Base-by-base conservation (phyloP, 2,329 filamentous ascomycete species). In the Fusarium miscanthi region DNA sequence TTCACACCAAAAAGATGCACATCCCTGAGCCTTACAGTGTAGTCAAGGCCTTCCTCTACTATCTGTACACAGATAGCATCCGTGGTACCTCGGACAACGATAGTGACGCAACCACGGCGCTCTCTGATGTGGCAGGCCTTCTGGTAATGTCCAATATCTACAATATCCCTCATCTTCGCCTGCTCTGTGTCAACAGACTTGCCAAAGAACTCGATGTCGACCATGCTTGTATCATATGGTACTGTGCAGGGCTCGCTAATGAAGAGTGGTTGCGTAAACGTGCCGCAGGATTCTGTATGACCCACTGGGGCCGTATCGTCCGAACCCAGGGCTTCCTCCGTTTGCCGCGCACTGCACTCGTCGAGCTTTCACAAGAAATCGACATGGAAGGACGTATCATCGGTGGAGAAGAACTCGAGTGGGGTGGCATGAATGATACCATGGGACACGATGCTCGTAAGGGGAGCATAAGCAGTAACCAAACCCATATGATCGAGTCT, bases 81-180 rank as follows among this genome's bases (percentile, higher is more conserved):
- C 86, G 90, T 73, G 83, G 85, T 45, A 81, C 83, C 9, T 80
- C 81, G 4, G 84, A 86, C 31, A 81, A 84, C n/a, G 84, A 85
- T 51, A 85, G 94, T 51, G 90, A 91, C 66, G 93, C 95, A 40
- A 94, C 96, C 83, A 89, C 89, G 1, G 88, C 92, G 53, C 89
- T 98, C 25, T 90, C 91, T 35, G 95, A 98, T 75, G 94, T 98
- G 19, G 95, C 96, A 1, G 95, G 96, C 13, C 90, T 99, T 81
- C 88, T 99, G 6, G 95, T 99, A 72, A 97, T 99, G 93, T 94
- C 94, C 46, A 98, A 98, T 81, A 93, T 98, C 51, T 99, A 99
- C 84, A 95, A 98, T 79, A 97, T 99, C 84, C 95, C 95, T 3
- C 94, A 96, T 74, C 89, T 99, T 30, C 93, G 95, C 25, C 88